phyloP scores from a whole-genome alignment of 495 filamentous ascomycete genomes.

The Trichoderma virens region DNA sequence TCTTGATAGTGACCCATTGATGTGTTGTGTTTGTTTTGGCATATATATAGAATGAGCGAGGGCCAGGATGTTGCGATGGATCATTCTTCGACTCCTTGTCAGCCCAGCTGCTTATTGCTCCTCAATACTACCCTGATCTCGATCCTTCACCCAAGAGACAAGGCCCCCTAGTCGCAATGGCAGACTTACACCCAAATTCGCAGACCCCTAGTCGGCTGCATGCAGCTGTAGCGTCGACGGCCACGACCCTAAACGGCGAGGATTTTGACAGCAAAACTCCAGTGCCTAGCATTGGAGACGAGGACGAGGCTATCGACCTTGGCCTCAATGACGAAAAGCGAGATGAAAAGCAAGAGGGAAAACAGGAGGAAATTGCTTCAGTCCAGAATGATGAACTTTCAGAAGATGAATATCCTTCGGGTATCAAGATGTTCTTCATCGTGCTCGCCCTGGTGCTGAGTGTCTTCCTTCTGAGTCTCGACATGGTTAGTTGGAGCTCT shows the following conservation, averaged over 20 bases:
- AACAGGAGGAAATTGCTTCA: not conserved
- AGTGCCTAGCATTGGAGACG: not conserved
- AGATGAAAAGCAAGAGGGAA: not conserved
- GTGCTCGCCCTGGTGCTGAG: conserved; percentile 34
- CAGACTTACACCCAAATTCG: not conserved
- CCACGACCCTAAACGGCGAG: not conserved
- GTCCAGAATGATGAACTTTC: not conserved
- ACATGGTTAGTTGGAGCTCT: conserved; percentile 39
- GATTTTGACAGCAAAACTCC: conserved; percentile 3
- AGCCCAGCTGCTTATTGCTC: not conserved
- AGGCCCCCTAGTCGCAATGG: not conserved
- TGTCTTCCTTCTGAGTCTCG: conserved; percentile 38
- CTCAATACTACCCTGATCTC: not conserved
- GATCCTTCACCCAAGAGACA: not conserved
- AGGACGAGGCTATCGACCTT: not conserved
- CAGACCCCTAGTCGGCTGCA: not conserved
- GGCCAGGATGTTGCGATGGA: not conserved
- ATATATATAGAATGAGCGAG: not conserved
- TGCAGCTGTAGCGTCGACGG: not conserved
- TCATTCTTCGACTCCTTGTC: not conserved
- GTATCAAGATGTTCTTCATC: conserved; percentile 25
- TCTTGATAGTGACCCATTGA: not conserved
- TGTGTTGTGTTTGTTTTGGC: not conserved
- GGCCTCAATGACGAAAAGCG: not conserved
- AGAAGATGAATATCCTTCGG: conserved; percentile 23